A percentile compares a stretch with the other conserved stretches of the same genome.
Evolutionary conservation across 1,284 basidiomycete genomes (phyloP).

Genomic region (Xanthoconium separans): DNA sequence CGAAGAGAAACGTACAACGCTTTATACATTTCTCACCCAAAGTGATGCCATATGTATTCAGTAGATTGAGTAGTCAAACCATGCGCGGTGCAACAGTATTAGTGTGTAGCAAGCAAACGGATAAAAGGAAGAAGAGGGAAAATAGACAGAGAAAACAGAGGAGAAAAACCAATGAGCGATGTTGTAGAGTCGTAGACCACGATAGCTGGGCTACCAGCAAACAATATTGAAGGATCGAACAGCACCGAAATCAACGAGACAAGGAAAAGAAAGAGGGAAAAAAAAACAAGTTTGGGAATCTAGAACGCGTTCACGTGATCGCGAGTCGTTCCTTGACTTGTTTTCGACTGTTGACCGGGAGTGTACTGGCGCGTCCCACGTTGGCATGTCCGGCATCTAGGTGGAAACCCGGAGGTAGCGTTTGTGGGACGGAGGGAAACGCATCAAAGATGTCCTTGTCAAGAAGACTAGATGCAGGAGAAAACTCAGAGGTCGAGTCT

Average conservation of each 20-base stretch:
- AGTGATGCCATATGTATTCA: conserved; percentile 21
- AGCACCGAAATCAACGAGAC: not conserved
- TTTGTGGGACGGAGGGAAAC: conserved; percentile 54
- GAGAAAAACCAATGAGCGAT: not conserved
- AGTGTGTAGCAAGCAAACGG: conserved; percentile 12
- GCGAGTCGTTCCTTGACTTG: conserved; percentile 23
- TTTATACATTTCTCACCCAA: conserved; percentile 16
- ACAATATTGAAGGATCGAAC: conserved; percentile 10
- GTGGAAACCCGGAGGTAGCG: conserved; percentile 32
- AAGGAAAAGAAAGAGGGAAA: not conserved
- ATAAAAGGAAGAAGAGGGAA: not conserved
- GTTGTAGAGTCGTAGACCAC: not conserved
- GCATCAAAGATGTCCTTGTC: conserved; percentile 53
- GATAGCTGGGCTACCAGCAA: conserved; percentile 7
- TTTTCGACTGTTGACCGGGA: conserved; percentile 29
- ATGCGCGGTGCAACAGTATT: conserved; percentile 24
- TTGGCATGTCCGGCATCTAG: conserved; percentile 12
- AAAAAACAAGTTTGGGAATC: conserved; percentile 9
- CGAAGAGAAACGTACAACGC: not conserved
- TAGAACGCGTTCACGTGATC: conserved; percentile 20
- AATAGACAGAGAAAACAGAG: not conserved
- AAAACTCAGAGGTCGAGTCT: conserved; percentile 38
- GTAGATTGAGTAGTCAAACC: conserved; percentile 27
- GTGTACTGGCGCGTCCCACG: conserved; percentile 24
- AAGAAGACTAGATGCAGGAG: conserved; percentile 38